A percentile compares a stretch with the other conserved stretches of the same genome.
phyloP scores from a whole-genome alignment of 2,329 filamentous ascomycete species.

The Colletotrichum lentis region DNA sequence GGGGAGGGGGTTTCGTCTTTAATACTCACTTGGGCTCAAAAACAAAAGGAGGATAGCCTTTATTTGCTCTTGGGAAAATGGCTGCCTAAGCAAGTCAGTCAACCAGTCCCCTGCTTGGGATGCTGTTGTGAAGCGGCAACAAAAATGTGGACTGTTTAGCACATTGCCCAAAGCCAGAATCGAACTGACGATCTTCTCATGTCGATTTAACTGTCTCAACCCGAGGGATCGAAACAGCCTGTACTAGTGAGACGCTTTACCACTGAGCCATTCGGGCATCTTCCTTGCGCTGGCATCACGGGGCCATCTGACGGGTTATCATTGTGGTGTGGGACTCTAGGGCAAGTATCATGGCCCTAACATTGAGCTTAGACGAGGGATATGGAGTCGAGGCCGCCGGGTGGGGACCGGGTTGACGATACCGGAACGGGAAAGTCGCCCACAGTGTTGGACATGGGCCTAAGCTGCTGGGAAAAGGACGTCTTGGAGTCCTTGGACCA shows the following conservation, averaged over 20 bases:
- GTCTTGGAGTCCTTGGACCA: not conserved
- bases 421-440: not conserved
- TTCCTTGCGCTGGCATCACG: not conserved
- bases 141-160: not conserved
- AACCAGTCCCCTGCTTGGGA: too few species aligned
- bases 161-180: constrained; percentile 35
- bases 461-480: not conserved
- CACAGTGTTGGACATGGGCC: not conserved
- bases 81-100: too few species aligned
- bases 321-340: not conserved
- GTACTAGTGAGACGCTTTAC: constrained; percentile 38
- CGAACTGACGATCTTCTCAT: constrained; percentile 38
- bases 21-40: too few species aligned
- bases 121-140: too few species aligned
- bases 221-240: not conserved
- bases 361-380: not conserved
- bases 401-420: not conserved
- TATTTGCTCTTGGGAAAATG: too few species aligned
- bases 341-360: constrained; percentile 3
- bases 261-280: constrained; percentile 36
- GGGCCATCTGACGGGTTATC: not conserved
- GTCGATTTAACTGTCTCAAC: not conserved
- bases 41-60: too few species aligned
- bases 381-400: not conserved
- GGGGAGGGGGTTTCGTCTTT: too few species aligned